These are phyloP conservation scores for Trypanosoma caninum DNA, from an alignment of 208 protist species.

Conservation along the genomic window DNA sequence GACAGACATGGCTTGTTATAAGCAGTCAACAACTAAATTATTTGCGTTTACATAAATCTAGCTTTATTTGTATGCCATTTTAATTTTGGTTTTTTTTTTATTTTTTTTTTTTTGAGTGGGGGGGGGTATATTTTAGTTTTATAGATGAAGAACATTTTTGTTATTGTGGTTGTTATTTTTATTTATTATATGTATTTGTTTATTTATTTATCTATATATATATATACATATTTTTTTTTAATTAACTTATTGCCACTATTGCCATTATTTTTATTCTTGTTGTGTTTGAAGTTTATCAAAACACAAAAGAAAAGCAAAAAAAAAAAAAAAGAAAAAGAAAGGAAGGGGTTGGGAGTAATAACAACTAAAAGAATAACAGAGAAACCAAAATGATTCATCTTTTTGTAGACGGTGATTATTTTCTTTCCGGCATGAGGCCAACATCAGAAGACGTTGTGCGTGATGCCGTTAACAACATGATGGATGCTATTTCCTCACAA, in stretches of 20 bases:
- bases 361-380: not conserved
- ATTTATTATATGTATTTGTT: no score
- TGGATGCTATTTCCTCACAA: slow-evolving; percentile 39
- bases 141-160: no score
- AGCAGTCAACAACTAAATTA: no score
- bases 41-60: no score
- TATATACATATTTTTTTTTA: no score
- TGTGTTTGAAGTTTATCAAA: not conserved
- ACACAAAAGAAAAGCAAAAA: not conserved
- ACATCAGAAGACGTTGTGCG: slow-evolving; percentile 42
- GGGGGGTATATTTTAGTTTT: no score
- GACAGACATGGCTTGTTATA: no score
- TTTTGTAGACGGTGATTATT: slow-evolving; percentile 76
- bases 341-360: not conserved
- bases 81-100: no score
- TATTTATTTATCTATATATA: no score
- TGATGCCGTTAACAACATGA: slow-evolving; percentile 35
- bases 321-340: not conserved
- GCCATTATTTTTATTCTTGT: not conserved
- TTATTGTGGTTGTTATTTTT: no score
- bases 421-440: slow-evolving; percentile 62
- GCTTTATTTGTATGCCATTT: no score
- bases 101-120: no score
- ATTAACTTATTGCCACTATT: not conserved
- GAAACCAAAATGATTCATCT: slow-evolving; percentile 25